Conservation (phyloP, 1,284 basidiomycete species). For the Golubevia pallescens region DNA sequence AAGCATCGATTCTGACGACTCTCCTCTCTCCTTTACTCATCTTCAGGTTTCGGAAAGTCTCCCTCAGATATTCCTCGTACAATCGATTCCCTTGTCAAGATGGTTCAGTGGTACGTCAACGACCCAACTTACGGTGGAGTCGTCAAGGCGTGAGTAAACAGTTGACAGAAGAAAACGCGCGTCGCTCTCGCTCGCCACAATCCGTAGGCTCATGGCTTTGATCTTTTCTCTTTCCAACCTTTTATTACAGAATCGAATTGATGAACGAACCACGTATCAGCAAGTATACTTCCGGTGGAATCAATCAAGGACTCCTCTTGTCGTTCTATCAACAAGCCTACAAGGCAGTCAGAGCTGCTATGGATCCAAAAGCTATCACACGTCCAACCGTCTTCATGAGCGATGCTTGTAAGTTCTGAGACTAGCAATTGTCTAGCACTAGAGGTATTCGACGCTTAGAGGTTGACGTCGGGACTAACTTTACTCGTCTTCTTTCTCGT, state of each 20-base stretch:
- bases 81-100: slow-evolving; percentile 8
- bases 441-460: too few species aligned
- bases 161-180: background rate
- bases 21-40: too few species aligned
- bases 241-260: slow-evolving; percentile 5
- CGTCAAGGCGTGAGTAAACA: slow-evolving; percentile 14
- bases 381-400: slow-evolving; percentile 14
- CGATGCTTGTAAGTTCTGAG: slow-evolving; percentile 9
- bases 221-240: background rate
- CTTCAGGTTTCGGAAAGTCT: background rate
- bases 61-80: background rate
- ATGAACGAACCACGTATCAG: slow-evolving; percentile 2
- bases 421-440: too few species aligned
- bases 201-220: background rate
- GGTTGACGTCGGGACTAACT: too few species aligned
- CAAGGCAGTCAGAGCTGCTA: slow-evolving; percentile 3
- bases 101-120: slow-evolving; percentile 14
- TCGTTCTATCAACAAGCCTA: slow-evolving; percentile 13
- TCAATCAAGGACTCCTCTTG: slow-evolving; percentile 1
- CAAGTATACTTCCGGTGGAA: background rate
- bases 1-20: too few species aligned
- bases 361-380: slow-evolving; percentile 6
- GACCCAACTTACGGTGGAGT: slow-evolving; percentile 15
- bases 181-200: too few species aligned
- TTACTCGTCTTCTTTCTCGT: too few species aligned